phyloP scores from a whole-genome alignment of 2,329 filamentous ascomycete genomes.

The Exserohilum rostratum region DNA sequence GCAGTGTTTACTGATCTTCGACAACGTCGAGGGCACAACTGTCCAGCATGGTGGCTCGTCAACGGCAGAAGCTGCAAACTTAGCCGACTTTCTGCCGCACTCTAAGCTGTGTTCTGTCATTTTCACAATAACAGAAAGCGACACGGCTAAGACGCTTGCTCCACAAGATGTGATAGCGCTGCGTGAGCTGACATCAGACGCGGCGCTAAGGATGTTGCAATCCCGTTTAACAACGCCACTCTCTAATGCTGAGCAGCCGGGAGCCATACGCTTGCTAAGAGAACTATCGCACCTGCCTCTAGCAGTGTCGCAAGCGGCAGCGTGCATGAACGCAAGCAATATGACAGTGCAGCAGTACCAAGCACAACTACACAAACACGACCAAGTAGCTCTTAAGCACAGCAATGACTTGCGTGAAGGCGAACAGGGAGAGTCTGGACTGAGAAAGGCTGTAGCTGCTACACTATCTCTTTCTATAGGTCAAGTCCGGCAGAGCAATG shows the following conservation, averaged over 20 bases:
- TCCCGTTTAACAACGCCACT: conserved; percentile 4
- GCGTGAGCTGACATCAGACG: conserved; percentile 12
- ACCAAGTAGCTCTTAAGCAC: background rate
- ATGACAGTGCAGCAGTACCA: background rate
- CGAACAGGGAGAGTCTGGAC: background rate
- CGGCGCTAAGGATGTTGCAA: background rate
- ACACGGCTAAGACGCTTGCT: conserved; percentile 11
- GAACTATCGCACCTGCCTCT: conserved; percentile 15
- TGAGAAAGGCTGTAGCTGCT: background rate
- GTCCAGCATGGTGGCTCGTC: conserved; percentile 10
- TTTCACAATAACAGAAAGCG: conserved; percentile 12
- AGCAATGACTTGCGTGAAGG: background rate
- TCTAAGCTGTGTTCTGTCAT: conserved; percentile 1
- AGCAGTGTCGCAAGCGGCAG: background rate
- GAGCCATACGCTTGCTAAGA: conserved; percentile 13
- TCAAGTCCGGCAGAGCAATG: conserved; percentile 21
- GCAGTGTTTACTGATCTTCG: conserved; percentile 17
- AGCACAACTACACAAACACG: background rate
- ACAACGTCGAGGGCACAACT: conserved; percentile 33
- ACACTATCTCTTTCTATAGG: background rate
- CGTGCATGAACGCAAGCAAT: background rate
- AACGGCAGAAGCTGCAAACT: background rate
- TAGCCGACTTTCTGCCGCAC: background rate
- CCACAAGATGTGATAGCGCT: conserved; percentile 14
- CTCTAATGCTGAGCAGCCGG: conserved; percentile 6